Evolutionary conservation across 2,329 filamentous ascomycete species (phyloP), one percentile per base, ranked within the genome.

Genomic region (Colletotrichum cereale): DNA sequence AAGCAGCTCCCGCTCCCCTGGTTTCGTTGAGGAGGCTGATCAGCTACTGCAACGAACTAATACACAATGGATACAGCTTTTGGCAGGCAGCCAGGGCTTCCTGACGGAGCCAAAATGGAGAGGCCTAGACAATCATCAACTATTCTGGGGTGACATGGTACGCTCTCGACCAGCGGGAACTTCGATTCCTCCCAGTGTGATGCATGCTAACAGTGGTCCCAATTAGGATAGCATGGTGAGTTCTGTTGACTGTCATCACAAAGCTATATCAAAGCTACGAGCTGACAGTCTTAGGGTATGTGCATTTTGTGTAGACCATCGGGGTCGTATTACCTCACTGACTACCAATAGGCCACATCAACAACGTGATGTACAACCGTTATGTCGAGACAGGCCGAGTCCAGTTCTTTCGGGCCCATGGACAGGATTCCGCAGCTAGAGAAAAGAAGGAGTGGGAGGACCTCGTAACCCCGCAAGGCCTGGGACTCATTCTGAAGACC

Each of bases 391-490:
- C 50, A 21, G 50, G 26, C 18, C 50, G 26, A 31, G 50, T 53
- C 26, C 50, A 53, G 18, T 53, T 53, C 50, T 31, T 53, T 18
- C 26, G 50, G 3, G 2, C 6, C 26, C 50, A 53, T 21, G 50
- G 50, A 3, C 8, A 31, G 5, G 50, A 53, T 12, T 18, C 16
- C 10, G 18, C 50, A 12, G 50, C 50, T 2, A 29, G 18, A 8
- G 50, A 53, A 34, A n/a, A 34, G 29, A 53, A 53, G 50, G 26
- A 53, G 26, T 53, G 50, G 50, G 50, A 53, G 16, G 50, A 53
- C 5, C 50, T 53, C 8, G 24, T 29, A 11, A 53, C 50, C 26
- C 50, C 50, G 8, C 50, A 16, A 18, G 18, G 50, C 29, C 26
- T 53, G 14, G 50, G 50, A 5, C 6, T 53, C 50, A 53, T 53